Evolutionary conservation across 176 grass and related monocot genomes (phyloP).

Genomic region (Avena insularis): DNA sequence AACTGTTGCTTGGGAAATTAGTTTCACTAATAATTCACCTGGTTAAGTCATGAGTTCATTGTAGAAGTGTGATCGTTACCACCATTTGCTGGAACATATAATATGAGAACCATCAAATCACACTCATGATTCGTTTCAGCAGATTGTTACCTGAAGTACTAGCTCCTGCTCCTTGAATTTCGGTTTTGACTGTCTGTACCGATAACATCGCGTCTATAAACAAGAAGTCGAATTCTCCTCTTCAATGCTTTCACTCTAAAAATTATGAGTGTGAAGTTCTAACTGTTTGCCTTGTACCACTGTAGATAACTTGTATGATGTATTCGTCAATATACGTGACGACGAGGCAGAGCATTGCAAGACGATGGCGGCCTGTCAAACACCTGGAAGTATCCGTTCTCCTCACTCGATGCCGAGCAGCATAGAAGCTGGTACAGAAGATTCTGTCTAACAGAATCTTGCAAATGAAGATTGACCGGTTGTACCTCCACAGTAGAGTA

Average conservation of each 20-base stretch:
- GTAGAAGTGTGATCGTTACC: neutral
- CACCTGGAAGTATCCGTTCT: constrained; percentile 60
- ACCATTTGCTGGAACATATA: neutral
- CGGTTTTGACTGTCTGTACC: neutral
- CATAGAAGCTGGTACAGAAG: constrained; percentile 41
- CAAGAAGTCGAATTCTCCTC: no score
- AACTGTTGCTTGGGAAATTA: constrained; percentile 3
- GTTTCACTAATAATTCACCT: neutral
- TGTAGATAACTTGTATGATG: constrained; percentile 89
- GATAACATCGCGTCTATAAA: neutral
- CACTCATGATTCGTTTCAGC: neutral
- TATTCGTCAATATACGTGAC: constrained; percentile 86
- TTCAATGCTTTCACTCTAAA: neutral
- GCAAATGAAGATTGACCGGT: neutral
- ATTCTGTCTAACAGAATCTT: neutral
- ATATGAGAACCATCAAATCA: neutral
- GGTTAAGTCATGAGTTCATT: neutral
- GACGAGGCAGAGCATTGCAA: constrained; percentile 93
- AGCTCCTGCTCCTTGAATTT: neutral
- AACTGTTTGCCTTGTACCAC: neutral
- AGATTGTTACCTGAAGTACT: neutral
- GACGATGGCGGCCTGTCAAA: constrained; percentile 94
- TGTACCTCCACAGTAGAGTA: neutral
- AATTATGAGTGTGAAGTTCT: neutral
- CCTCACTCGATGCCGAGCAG: constrained; percentile 63